Percentiles rank a stretch among this genome's conserved stretches.
Evolutionary conservation across 768 basidiomycete species (phyloP).

Genomic region (Phlegmacium glaucopus): DNA sequence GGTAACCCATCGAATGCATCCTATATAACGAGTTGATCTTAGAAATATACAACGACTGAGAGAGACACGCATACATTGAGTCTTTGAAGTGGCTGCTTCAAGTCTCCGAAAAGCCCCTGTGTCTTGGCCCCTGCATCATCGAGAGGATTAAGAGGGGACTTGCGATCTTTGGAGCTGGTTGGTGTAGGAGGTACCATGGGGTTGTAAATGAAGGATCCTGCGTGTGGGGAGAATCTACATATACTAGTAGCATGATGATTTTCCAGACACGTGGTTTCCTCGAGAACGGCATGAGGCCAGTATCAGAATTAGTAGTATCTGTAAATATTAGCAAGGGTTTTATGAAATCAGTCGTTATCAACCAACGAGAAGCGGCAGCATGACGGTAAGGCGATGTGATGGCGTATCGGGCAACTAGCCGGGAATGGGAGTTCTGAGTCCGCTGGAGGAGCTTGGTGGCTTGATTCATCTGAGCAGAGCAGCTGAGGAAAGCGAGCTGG

Average conservation of each 20-base stretch:
- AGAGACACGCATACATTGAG: conserved; percentile 1
- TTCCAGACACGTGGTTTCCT: background rate
- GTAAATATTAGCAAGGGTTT: too few species aligned
- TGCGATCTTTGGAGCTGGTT: conserved; percentile 7
- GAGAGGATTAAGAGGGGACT: conserved; percentile 7
- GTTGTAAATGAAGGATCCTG: background rate
- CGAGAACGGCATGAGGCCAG: background rate
- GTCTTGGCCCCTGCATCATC: conserved; percentile 10
- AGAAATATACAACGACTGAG: background rate
- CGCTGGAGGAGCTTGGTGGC: background rate
- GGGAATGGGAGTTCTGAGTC: background rate
- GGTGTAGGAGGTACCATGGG: conserved; percentile 18
- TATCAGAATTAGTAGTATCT: too few species aligned
- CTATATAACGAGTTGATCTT: conserved; percentile 22
- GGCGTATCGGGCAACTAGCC: too few species aligned
- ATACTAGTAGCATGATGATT: background rate
- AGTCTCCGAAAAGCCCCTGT: conserved; percentile 7
- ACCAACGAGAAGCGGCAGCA: too few species aligned
- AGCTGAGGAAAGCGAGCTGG: too few species aligned
- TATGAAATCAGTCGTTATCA: too few species aligned
- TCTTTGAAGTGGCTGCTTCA: conserved; percentile 14
- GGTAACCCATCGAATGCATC: conserved; percentile 41
- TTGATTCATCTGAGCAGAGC: too few species aligned
- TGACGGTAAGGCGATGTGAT: too few species aligned
- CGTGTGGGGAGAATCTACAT: background rate